Evolutionary conservation across 495 filamentous ascomycete species (phyloP), one percentile per base, ranked within the genome.

Genomic region (Aspergillus cristatus): DNA sequence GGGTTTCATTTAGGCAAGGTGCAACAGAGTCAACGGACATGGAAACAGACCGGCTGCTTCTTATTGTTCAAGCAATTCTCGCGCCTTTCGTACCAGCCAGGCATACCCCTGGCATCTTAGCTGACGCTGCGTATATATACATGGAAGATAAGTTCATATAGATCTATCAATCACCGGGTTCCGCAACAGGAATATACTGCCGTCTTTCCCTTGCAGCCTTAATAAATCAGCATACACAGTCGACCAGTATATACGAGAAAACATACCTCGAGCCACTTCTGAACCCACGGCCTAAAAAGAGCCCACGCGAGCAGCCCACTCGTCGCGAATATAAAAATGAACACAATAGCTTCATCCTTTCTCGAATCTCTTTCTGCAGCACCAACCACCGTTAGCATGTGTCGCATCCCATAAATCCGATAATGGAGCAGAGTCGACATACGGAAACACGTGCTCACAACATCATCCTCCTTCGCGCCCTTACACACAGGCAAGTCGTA

Each of bases 361-460:
- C 73, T 67, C 18, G 83, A 89, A 55, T 97, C 90, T 43, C 90
- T 72, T 59, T 95, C 78, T 82, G 43, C 18, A 14, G n/a, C n/a
- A n/a, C n/a, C n/a, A n/a, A 11, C 18, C n/a, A 37, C 46, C 28
- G 46, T 50, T 38, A 49, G 31, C 34, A 18, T 24, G 3, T 31
- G 8, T 7, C 35, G 31, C 28, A 7, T 42, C 26, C 32, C 20
- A 8, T 15, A 28, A 12, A 14, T 10, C 16, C 28, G 12, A 14
- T 16, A 18, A 13, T 20, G 17, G 10, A 33, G 11, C 18, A 40
- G 20, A 16, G 28, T n/a, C n/a, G 7, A 62, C 75, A 43, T 62
- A 83, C 79, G 89, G 61, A 96, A 96, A 60, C 91, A 98, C 15
- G 77, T 84, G 12, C 91, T 86, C 28, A 84, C 74, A 1, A 97